Percentiles rank a stretch among this genome's conserved stretches.
Evolutionary conservation across 2,329 filamentous ascomycete species (phyloP).

Genomic region (Diaporthe vaccinii): DNA sequence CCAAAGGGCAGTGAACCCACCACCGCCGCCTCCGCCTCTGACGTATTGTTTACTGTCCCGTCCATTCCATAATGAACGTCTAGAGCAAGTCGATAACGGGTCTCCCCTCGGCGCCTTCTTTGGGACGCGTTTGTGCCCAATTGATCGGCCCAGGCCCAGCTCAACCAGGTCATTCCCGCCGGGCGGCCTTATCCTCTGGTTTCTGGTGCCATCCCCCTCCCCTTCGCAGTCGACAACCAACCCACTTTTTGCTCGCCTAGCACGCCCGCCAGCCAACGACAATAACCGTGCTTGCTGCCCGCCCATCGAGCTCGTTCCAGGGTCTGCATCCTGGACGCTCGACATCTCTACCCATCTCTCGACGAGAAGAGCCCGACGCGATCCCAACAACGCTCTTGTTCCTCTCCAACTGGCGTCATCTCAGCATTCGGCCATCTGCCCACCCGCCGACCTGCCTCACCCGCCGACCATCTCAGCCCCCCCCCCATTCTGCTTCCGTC

Average conservation of each 20-base stretch:
- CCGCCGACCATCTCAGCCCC: neutral
- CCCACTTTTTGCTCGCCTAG: conserved; percentile 41
- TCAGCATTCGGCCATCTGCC: conserved; percentile 3
- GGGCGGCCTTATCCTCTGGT: conserved; percentile 29
- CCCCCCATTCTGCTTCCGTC: neutral
- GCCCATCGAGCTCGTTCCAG: conserved; percentile 34
- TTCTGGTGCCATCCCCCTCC: conserved; percentile 37
- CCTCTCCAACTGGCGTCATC: conserved; percentile 16
- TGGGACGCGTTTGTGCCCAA: conserved; percentile 40
- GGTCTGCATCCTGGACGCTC: conserved; percentile 35
- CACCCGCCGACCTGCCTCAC: conserved; percentile 17
- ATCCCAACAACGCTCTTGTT: conserved; percentile 23
- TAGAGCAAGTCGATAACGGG: conserved; percentile 33
- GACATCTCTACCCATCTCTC: conserved; percentile 33
- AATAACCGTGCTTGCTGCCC: conserved; percentile 37
- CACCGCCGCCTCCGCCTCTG: conserved; percentile 20
- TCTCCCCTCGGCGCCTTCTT: conserved; percentile 30
- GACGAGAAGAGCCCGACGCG: conserved; percentile 17
- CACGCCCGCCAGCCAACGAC: conserved; percentile 39
- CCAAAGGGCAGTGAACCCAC: conserved; percentile 6
- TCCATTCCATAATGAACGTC: conserved; percentile 37
- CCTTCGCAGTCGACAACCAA: conserved; percentile 33
- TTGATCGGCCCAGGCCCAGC: conserved; percentile 32
- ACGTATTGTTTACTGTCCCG: conserved; percentile 31
- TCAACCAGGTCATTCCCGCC: conserved; percentile 32